A percentile compares a stretch with the other conserved stretches of the same genome.
These are phyloP conservation scores for Gossypioides kirkii DNA, from an alignment of 345 rosid species.

Conservation along the genomic window DNA sequence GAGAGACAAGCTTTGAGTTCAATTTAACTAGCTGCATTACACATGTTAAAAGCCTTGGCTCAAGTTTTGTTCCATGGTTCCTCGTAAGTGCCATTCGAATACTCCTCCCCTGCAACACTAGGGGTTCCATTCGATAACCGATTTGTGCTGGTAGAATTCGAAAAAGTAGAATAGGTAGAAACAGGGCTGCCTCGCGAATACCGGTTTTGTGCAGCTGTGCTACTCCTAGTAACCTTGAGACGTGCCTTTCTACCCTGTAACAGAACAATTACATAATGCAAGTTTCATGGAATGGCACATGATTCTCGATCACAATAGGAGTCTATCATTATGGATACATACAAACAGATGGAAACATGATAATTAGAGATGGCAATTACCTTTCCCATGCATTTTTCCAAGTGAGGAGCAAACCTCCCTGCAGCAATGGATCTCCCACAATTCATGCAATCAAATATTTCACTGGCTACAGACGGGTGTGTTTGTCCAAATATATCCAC, in stretches of 20 bases:
- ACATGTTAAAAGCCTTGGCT: background rate
- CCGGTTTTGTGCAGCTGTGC: constrained; percentile 66
- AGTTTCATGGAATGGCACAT: background rate
- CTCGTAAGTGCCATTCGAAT: constrained; percentile 48
- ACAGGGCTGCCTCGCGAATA: constrained; percentile 54
- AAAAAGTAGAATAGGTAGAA: constrained; percentile 45
- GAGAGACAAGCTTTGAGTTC: background rate
- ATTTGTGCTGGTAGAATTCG: constrained; percentile 46
- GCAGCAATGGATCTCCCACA: constrained; percentile 78
- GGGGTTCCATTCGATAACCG: constrained; percentile 54
- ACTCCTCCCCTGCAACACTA: constrained; percentile 52
- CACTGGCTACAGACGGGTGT: constrained; percentile 79
- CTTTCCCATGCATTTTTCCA: constrained; percentile 99
- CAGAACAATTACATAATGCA: background rate
- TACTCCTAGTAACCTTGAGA: constrained; percentile 64
- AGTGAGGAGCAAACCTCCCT: constrained; percentile 93
- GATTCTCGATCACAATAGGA: background rate
- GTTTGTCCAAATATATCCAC: constrained; percentile 92
- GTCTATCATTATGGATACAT: background rate
- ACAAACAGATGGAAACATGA: background rate
- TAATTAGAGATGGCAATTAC: constrained; percentile 27
- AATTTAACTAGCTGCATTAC: background rate
- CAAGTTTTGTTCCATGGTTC: constrained; percentile 33
- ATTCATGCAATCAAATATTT: constrained; percentile 88
- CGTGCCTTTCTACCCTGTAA: constrained; percentile 91